Base-by-base conservation (phyloP, 495 filamentous ascomycete species). In the Polyplosphaeria fusca region DNA sequence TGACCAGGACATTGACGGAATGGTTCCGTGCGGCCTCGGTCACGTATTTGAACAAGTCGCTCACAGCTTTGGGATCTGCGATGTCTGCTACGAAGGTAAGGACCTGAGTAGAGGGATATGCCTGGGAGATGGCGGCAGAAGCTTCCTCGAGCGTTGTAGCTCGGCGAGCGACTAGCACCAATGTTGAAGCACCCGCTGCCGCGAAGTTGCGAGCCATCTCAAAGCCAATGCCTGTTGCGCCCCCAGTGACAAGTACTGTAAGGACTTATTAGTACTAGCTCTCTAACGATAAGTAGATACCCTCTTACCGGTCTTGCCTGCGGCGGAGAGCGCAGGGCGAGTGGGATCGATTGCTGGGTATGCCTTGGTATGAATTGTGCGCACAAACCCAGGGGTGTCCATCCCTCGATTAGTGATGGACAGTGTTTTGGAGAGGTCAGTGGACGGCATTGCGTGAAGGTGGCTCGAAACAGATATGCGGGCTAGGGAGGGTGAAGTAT, bases 341-440 rank as follows among this genome's bases (percentile, higher is more conserved):
- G 56, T 40, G 12, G 56, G 56, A 28, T 52, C 26, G 20, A 60
- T 60, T 14, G 56, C 47, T n/a, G 56, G 48, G 27, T 60, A 60
- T 27, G 24, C 0, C 11, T 18, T 38, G 5, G 47, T 23, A 30
- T 60, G 56, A 19, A 47, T 16, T 13, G 51, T 54, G 9, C 39
- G 25, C 18, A 44, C 37, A 14, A 45, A 24, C 23, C 2, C 13
- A n/a, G 51, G 51, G 12, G 46, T 48, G 27, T 48, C n/a, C n/a
- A n/a, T n/a, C n/a, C n/a, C n/a, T n/a, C n/a, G n/a, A n/a, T n/a
- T n/a, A 35, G 30, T 35, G 9, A n/a, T n/a, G 30, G 30, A 35
- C 30, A 35, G n/a, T n/a, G n/a, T n/a, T n/a, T n/a, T n/a, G n/a
- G n/a, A n/a, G n/a, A n/a, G n/a, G n/a, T n/a, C n/a, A n/a, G n/a